A percentile compares a stretch with the other conserved stretches of the same genome.
These are phyloP conservation scores for Adansonia digitata DNA, from an alignment of 345 rosid species.

Conservation along the genomic window DNA sequence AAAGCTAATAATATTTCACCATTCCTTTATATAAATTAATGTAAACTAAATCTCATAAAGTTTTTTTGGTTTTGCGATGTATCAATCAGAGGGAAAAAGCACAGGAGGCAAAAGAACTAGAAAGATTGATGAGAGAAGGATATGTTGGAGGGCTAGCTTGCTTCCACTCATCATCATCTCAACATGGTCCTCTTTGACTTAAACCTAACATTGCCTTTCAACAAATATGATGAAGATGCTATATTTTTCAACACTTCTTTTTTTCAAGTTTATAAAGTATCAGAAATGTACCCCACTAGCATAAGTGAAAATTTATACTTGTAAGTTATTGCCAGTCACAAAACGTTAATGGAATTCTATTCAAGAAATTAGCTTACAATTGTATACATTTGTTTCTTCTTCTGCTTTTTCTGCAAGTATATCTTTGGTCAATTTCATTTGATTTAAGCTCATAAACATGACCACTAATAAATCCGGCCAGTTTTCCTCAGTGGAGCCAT, in stretches of 20 bases:
- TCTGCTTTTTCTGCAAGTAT: neutral
- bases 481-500: neutral
- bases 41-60: neutral
- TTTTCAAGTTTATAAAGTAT: neutral
- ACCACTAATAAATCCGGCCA: neutral
- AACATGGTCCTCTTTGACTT: conserved; percentile 26
- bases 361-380: neutral
- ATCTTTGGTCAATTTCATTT: neutral
- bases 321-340: conserved; percentile 16
- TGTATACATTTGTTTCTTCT: neutral
- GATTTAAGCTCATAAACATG: neutral
- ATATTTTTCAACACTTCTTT: conserved; percentile 12
- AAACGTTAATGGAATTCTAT: neutral
- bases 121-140: conserved; percentile 49
- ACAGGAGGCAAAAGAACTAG: conserved; percentile 52
- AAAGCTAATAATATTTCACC: neutral
- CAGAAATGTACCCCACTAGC: conserved; percentile 8
- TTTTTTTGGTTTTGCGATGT: neutral
- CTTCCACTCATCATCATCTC: conserved; percentile 36
- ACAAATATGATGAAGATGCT: conserved; percentile 13
- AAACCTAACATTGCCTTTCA: conserved; percentile 10
- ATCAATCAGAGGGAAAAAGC: conserved; percentile 50
- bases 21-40: neutral
- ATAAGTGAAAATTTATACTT: neutral
- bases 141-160: conserved; percentile 32